Base-by-base conservation (phyloP, 805 yeast species). In the Maudiozyma serrabonitensis region DNA sequence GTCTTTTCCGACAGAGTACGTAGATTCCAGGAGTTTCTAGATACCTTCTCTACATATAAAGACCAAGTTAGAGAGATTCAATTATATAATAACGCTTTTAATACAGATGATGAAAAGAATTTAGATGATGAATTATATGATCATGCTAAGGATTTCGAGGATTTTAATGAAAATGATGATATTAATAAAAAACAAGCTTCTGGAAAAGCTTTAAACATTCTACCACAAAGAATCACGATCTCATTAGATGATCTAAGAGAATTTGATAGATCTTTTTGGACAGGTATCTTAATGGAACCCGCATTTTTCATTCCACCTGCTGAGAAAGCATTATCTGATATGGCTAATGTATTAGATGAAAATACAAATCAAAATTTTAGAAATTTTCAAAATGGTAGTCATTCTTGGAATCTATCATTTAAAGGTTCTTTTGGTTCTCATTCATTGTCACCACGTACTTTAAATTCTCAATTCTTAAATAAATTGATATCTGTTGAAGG, bases 361-460 rank as follows among this genome's bases (percentile, higher is more conserved):
- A 26, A 19, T 16, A 45, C 71, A 51, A 68, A 75, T 45, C 75
- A 76, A n/a, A 64, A 76, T 44, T 23, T 26, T 26, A 41, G 43
- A 41, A 81, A 75, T 51, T 80, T 79, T 39, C 76, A 80, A 54
- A 81, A 81, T 53, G 79, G 75, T 51, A 56, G 52, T 15, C 34
- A 25, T 13, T 50, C 55, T 11, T 67, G 70, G 70, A 82, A 84
- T 59, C 67, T 93, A 15, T 84, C 90, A 0, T 88, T 91, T 69
- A 80, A 78, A 57, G 99, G 99, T 48, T 82, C 97, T 0, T 88
- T 93, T 67, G 98, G 98, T 49, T 79, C 82, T 49, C 90, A 89
- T 63, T 77, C 84, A 43, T 81, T 91, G 28, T 83, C 89, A 23
- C 97, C 99, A 19, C 78, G 98, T 60, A 81, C 96, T 3, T 80